Evolutionary conservation across 2,329 filamentous ascomycete genomes (phyloP), one percentile per base, ranked within the genome.

Genomic region (Colletotrichum navitas): DNA sequence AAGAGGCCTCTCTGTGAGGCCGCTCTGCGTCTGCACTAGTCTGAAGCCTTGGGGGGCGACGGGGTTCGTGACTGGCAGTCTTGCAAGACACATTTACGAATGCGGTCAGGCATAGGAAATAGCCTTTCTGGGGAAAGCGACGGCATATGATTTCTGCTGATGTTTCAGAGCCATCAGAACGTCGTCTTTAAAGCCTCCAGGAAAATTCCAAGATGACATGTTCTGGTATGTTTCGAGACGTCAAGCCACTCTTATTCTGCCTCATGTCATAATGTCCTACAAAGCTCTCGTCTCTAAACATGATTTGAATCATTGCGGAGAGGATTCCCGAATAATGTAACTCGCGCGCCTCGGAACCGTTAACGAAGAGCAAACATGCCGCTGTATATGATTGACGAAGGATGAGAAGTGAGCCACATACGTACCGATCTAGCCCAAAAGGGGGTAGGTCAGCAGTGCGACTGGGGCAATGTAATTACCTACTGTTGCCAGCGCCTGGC

Each of bases 1-100:
- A 60, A 64, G 59, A 63, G 65, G 68, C 65, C 68, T 71, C 65
- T 68, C 45, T 2, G 16, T 29, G 24, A 24, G 10, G 16, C 41
- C 26, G 6, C 12, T 32, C 21, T 56, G 41, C 34, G 51, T 21
- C 14, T 3, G 11, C 34, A 36, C 34, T 36, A 24, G 26, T 54
- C 41, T 32, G n/a, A 34, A 49, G 26, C 24, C 34, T 54, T 7
- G 3, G 62, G 24, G 26, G 6, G 16, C 45, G 11, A 7, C 16
- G 39, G 47, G 34, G 52, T 21, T 32, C 21, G 5, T 18, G 16
- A 49, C 21, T 21, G 60, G 34, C 24, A n/a, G 24, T 18, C 32
- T 34, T 29, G 26, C 29, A n/a, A 11, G 18, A 59, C 32, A 18
- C 5, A 52, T 29, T 34, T 61, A 61, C 34, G 26, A 32, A 43